Base-by-base conservation (phyloP, 2,329 filamentous ascomycete genomes). In the Sclerotinia glacialis region DNA sequence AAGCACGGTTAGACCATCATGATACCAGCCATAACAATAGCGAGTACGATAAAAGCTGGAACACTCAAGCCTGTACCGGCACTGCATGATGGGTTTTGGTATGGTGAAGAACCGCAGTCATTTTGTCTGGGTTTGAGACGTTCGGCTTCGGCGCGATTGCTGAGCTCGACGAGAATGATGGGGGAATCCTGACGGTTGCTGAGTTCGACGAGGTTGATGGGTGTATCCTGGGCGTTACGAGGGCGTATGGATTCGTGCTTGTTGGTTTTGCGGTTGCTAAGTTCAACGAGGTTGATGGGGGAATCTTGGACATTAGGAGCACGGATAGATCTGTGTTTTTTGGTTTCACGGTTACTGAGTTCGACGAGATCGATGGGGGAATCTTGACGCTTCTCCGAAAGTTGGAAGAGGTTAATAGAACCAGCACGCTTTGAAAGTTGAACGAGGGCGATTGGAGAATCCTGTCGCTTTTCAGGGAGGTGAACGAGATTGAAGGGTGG, bases 61-160 rank as follows among this genome's bases (percentile, higher is more conserved):
- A 28, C 28, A 9, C 34, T 34, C 44, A 65, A 61, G 55, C 46
- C 64, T 2, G 21, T 44, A 21, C 54, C 54, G 7, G 55, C 34
- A 42, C 14, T 60, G 34, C 64, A 65, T 6, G 28, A 28, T 21
- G 26, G 46, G 5, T 61, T 61, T 49, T 61, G 44, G 14, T 21
- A 61, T 12, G 58, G 58, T 26, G 58, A 61, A 23, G 64, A 47
- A 31, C 54, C 55, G 12, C 64, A 65, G 21, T 61, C 58, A 21
- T 37, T 26, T n/a, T 65, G 44, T 26, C 64, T 31, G 3, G 49
- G 18, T 14, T n/a, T 12, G 8, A 60, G 23, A 3, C 11, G 8
- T 37, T 59, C 46, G 8, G 23, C 5, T 50, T 42, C 46, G 9
- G n/a, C 54, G 12, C 40, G 40, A 12, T 59, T 59, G 26, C 21